These are phyloP conservation scores for Waltergamsia citrina DNA, from an alignment of 2,329 filamentous ascomycete genomes.

Conservation along the genomic window DNA sequence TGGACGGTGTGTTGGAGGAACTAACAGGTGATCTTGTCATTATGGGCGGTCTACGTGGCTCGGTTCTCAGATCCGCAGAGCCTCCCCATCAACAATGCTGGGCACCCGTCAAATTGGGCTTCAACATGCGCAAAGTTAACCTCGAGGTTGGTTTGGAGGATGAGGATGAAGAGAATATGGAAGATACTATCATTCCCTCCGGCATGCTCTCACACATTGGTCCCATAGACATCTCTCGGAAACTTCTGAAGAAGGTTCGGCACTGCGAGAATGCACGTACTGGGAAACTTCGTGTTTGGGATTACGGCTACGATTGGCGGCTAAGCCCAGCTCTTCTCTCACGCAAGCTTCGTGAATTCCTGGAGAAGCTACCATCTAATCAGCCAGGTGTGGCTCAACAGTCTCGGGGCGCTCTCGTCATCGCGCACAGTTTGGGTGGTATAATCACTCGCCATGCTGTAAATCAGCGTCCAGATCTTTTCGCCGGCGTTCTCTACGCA, in stretches of 20 bases:
- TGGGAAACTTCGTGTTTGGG: conserved; percentile 69
- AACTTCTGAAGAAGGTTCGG: conserved; percentile 68
- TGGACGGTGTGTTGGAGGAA: conserved; percentile 51
- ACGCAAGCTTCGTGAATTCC: conserved; percentile 58
- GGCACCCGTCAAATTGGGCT: conserved; percentile 86
- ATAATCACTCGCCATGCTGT: conserved; percentile 82
- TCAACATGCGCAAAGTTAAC: conserved; percentile 87
- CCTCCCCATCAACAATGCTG: conserved; percentile 80
- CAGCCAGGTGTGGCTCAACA: conserved; percentile 34
- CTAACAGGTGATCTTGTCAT: conserved; percentile 80
- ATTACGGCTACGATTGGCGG: conserved; percentile 94
- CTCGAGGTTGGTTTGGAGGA: conserved; percentile 75
- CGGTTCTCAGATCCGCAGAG: conserved; percentile 75
- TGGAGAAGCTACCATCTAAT: conserved; percentile 70
- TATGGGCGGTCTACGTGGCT: conserved; percentile 84
- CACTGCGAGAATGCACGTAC: conserved; percentile 63
- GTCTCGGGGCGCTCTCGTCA: conserved; percentile 63
- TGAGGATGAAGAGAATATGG: conserved; percentile 77
- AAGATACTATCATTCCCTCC: conserved; percentile 71
- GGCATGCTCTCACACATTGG: conserved; percentile 90
- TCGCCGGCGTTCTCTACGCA: conserved; percentile 77
- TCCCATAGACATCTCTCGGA: conserved; percentile 78
- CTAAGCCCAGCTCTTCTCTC: conserved; percentile 73
- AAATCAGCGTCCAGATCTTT: conserved; percentile 76
- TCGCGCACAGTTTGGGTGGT: conserved; percentile 82